phyloP scores from a whole-genome alignment of 1,139 yeast genomes.

The Citeromyces hawaiiensis region DNA sequence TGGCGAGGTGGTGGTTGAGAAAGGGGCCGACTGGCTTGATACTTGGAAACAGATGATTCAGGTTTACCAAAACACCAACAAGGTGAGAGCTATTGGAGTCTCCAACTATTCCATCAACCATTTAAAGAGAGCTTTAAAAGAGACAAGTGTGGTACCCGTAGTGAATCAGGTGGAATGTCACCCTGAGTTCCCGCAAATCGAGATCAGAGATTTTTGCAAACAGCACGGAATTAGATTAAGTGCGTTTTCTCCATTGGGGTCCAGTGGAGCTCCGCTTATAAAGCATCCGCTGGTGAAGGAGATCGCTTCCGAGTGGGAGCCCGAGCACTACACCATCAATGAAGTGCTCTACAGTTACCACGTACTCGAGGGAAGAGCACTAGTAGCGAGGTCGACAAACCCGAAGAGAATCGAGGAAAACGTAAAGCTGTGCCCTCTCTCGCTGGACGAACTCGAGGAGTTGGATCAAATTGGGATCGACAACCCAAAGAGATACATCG shows the following conservation, averaged over 20 bases:
- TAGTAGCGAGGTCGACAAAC: constrained; percentile 38
- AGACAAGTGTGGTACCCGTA: constrained; percentile 45
- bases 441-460: constrained; percentile 23
- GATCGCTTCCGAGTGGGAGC: constrained; percentile 24
- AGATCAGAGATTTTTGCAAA: constrained; percentile 38
- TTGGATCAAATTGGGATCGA: constrained; percentile 30
- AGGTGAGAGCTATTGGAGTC: constrained; percentile 60
- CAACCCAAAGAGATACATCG: constrained; percentile 25
- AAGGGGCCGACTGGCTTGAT: constrained; percentile 36
- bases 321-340: constrained; percentile 17
- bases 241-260: constrained; percentile 76
- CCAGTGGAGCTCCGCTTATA: constrained; percentile 47
- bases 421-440: constrained; percentile 8
- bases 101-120: constrained; percentile 52
- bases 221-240: constrained; percentile 43
- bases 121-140: constrained; percentile 34
- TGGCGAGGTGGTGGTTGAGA: constrained; percentile 28
- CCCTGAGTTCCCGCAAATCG: constrained; percentile 57
- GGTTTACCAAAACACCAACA: constrained; percentile 34
- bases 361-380: constrained; percentile 34
- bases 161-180: constrained; percentile 66
- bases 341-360: constrained; percentile 42
- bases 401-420: constrained; percentile 17
- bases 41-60: constrained; percentile 57
- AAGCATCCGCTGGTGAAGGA: constrained; percentile 29